Percentiles rank a stretch among this genome's conserved stretches.
These are phyloP conservation scores for Acanthochlamys bracteata DNA, from an alignment of 106 monocot genomes.

Conservation along the genomic window DNA sequence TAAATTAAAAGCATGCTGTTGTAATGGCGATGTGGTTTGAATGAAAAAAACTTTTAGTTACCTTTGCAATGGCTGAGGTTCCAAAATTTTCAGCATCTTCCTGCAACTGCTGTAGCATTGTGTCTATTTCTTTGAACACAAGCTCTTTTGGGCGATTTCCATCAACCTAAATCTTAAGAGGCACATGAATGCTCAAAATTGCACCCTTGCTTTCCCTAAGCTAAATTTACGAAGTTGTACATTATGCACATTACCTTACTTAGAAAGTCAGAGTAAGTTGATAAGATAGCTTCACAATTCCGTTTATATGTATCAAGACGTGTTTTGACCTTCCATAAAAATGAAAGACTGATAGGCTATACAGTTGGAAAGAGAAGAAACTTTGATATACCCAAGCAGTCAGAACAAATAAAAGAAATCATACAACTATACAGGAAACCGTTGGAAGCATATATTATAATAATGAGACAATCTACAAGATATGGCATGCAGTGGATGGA, in stretches of 20 bases:
- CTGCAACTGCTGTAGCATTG: constrained; percentile 28
- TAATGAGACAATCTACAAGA: not conserved
- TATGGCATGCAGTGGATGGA: not conserved
- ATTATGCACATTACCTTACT: constrained; percentile 64
- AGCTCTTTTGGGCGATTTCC: constrained; percentile 67
- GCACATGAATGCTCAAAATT: constrained; percentile 4
- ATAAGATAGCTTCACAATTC: constrained; percentile 59
- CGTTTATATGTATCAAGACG: constrained; percentile 80
- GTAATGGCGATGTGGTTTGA: no score
- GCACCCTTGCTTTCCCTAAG: not conserved
- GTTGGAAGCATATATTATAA: no score
- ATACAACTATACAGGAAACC: no score
- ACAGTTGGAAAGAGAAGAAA: not conserved
- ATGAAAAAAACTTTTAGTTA: constrained; percentile 3
- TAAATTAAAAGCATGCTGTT: no score
- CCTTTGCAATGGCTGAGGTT: constrained; percentile 36
- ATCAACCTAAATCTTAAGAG: constrained; percentile 54
- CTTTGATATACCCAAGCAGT: not conserved
- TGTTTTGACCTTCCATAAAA: constrained; percentile 53
- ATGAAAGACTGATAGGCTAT: not conserved
- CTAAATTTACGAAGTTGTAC: no score
- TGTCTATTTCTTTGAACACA: constrained; percentile 76
- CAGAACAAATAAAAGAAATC: no score
- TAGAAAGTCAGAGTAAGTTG: constrained; percentile 53
- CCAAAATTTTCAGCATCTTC: constrained; percentile 18